Evolutionary conservation across 2,329 filamentous ascomycete species (phyloP), one percentile per base, ranked within the genome.

Genomic region (Pestalotiopsis sp.): DNA sequence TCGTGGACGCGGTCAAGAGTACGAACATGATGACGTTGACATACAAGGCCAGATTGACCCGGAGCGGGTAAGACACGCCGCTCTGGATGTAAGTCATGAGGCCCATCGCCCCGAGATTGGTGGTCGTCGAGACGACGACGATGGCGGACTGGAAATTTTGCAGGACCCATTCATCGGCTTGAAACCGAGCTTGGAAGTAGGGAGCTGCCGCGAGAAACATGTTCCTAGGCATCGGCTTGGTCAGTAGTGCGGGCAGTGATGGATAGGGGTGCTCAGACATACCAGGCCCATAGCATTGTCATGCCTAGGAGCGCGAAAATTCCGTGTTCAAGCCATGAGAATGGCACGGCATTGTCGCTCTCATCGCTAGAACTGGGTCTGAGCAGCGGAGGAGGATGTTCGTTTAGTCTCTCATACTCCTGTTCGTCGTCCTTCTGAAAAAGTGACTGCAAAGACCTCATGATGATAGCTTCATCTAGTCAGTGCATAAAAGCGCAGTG

Each of bases 221-320:
- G 84, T 98, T 98, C 94, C 94, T 95, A 73, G 67, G 56, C 71
- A 61, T 60, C 66, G 3, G 20, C 68, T 56, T 52, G 52, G 66
- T 60, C 59, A 76, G 62, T 74, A 71, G n/a, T 57, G 65, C 4
- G n/a, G 68, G 20, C 27, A n/a, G 7, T n/a, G 45, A 20, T n/a
- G n/a, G 17, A 9, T 3, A 27, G 52, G 56, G 31, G 41, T 56
- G 39, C 23, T 27, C 14, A 20, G 17, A 60, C 88, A 74, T 88
- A 97, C 95, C 95, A 98, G 67, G 95, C 94, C 95, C 95, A 98
- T 59, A 98, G 86, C 96, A 98, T 98, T 65, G 95, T 93, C 68
- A 97, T 86, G 64, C 96, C 96, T 31, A 98, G 84, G 64, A 97
- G 83, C 67, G 92, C 84, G 80, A 98, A 98, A 77, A 97, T 91